Conservation (phyloP, 2,329 filamentous ascomycete species). For the Cladosporium sp. region DNA sequence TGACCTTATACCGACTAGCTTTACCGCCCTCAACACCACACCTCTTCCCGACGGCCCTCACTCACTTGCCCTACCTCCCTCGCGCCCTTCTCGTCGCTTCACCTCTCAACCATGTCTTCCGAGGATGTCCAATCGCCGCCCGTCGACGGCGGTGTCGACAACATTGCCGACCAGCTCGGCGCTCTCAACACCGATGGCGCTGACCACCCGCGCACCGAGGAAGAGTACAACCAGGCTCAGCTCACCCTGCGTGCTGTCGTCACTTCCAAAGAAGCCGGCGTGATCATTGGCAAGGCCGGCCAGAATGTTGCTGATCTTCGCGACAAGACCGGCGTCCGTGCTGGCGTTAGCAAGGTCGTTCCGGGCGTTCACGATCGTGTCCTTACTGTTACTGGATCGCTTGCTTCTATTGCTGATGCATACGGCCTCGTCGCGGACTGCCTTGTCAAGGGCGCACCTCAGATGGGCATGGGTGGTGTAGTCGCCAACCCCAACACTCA, state of each 20-base stretch:
- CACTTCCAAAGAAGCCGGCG: conserved; percentile 96
- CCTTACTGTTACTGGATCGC: conserved; percentile 85
- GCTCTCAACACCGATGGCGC: conserved; percentile 53
- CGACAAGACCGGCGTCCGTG: conserved; percentile 96
- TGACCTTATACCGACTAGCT: conserved; percentile 3
- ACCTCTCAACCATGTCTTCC: conserved; percentile 25
- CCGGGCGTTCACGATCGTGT: conserved; percentile 96
- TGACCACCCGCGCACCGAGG: conserved; percentile 88
- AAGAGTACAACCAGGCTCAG: conserved; percentile 90
- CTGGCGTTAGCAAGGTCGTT: conserved; percentile 97
- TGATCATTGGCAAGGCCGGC: conserved; percentile 97
- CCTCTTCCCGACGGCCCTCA: background rate
- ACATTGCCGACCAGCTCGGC: conserved; percentile 40
- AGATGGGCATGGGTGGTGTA: conserved; percentile 93
- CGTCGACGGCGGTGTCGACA: conserved; percentile 29
- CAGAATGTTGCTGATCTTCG: conserved; percentile 97
- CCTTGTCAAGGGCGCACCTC: conserved; percentile 85
- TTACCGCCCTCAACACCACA: conserved; percentile 2
- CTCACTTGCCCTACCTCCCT: conserved; percentile 2
- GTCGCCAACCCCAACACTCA: conserved; percentile 86
- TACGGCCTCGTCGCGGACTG: conserved; percentile 91
- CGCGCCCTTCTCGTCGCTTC: background rate
- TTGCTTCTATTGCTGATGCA: conserved; percentile 83
- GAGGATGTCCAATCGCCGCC: conserved; percentile 25
- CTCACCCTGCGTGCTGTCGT: conserved; percentile 95